Conservation (phyloP, 2,329 filamentous ascomycete species). For the Talaromyces sp. region DNA sequence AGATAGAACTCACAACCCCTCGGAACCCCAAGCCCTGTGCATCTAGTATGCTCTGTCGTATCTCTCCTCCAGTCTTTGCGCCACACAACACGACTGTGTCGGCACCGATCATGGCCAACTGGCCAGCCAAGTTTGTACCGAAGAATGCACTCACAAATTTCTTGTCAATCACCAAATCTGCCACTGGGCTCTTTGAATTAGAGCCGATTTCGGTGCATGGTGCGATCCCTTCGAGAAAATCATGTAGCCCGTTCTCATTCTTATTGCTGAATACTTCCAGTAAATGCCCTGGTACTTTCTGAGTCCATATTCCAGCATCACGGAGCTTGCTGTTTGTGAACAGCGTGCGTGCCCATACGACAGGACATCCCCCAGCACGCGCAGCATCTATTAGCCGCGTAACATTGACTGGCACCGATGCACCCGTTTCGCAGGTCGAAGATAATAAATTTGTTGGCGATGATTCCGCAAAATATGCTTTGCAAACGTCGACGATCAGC, state of each 20-base stretch:
- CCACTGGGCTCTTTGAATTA: background rate
- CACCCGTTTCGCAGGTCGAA: background rate
- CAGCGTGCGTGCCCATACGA: background rate
- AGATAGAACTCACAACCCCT: background rate
- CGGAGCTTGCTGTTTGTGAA: background rate
- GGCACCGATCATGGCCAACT: background rate
- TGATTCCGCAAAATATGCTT: background rate
- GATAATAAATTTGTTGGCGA: background rate
- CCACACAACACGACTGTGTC: background rate
- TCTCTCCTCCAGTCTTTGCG: background rate
- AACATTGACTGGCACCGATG: background rate
- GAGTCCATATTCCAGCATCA: background rate
- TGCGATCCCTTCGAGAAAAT: background rate
- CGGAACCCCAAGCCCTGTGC: background rate
- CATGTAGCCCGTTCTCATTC: background rate
- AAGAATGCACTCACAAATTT: background rate
- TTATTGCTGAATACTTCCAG: background rate
- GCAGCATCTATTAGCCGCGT: background rate
- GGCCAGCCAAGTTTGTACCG: background rate
- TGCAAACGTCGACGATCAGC: background rate
- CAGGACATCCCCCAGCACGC: background rate
- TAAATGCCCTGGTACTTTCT: background rate
- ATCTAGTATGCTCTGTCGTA: background rate
- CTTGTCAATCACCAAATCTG: background rate
- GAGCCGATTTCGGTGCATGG: background rate